Evolutionary conservation across 2,329 filamentous ascomycete genomes (phyloP), one percentile per base, ranked within the genome.

Genomic region (Claviceps purpurea): DNA sequence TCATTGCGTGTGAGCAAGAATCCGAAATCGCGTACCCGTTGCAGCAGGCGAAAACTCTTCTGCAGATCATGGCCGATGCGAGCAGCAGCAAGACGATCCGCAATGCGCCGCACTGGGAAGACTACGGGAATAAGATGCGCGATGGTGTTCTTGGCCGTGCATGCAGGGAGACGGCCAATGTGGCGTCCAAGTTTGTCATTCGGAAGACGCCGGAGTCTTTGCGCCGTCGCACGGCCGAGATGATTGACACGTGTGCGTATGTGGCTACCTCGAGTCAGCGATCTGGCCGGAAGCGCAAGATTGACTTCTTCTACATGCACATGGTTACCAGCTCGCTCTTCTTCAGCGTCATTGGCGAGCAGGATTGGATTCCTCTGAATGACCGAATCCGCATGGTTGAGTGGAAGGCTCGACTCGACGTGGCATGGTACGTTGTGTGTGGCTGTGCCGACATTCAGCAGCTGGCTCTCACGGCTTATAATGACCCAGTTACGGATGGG

Each of bases 351-450:
- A 52, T 70, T 11, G 48, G 48, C 22, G 55, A 55, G 10, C 62
- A 67, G 54, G 14, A 48, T 2, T 70, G 66, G 65, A 63, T 69
- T 50, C 38, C 44, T 3, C 18, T 64, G 5, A 62, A 57, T 30
- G 61, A 68, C 49, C 81, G 81, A 57, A 65, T 70, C 20, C 74
- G 82, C 2, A 65, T 88, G 0, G 66, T 88, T 4, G 79, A 85
- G 63, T 84, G 76, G 74, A 87, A 86, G 62, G 78, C 71, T 4
- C 74, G 83, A 42, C 64, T 75, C 50, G 82, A 85, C 61, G 69
- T 88, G 3, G 67, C 73, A 40, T 72, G 82, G 70, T 88, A 88
- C 59, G 77, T 78, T 0, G 79, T 78, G 0, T 70, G 77, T 8
- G 70, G 72, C 5, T 69, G 70, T 0, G 77, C 82, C 0, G 47